Conservation (phyloP, 768 basidiomycete species). For the Phanerochaete carnosa region DNA sequence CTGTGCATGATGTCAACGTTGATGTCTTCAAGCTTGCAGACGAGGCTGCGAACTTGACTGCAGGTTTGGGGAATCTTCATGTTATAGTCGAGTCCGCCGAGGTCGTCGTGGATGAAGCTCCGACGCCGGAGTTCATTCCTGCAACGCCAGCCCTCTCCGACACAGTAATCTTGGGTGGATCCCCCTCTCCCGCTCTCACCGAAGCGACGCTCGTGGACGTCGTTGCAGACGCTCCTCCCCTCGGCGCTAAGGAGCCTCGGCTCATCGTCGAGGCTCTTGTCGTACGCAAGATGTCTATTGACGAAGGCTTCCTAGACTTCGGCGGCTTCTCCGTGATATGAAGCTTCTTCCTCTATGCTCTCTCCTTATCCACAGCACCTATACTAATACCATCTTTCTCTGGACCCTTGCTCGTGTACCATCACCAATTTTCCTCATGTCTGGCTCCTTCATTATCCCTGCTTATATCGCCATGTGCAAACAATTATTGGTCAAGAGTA, state of each 20-base stretch:
- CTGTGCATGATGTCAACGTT: conserved; percentile 16
- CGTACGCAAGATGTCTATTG: conserved; percentile 70
- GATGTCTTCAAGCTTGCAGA: conserved; percentile 21
- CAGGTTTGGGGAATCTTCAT: conserved; percentile 32
- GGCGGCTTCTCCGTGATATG: conserved; percentile 25
- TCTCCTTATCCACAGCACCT: neutral
- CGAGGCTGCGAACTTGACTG: conserved; percentile 27
- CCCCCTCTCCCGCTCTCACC: conserved; percentile 7
- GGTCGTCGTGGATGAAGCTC: conserved; percentile 5
- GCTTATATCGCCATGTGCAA: too few relatives aligned
- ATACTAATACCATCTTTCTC: neutral
- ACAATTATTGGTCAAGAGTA: too few relatives aligned
- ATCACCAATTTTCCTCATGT: neutral
- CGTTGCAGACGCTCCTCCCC: conserved; percentile 1
- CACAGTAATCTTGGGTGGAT: conserved; percentile 24
- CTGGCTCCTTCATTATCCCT: too few relatives aligned
- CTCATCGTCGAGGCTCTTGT: conserved; percentile 81
- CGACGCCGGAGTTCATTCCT: conserved; percentile 4
- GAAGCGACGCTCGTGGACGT: neutral
- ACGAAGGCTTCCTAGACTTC: conserved; percentile 78
- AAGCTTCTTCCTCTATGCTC: neutral
- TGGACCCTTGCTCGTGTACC: neutral
- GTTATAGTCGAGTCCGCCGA: conserved; percentile 24
- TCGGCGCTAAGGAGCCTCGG: conserved; percentile 39
- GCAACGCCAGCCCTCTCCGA: neutral